Conservation (phyloP, 768 basidiomycete genomes). For the Lepiota brunneoincarnata region DNA sequence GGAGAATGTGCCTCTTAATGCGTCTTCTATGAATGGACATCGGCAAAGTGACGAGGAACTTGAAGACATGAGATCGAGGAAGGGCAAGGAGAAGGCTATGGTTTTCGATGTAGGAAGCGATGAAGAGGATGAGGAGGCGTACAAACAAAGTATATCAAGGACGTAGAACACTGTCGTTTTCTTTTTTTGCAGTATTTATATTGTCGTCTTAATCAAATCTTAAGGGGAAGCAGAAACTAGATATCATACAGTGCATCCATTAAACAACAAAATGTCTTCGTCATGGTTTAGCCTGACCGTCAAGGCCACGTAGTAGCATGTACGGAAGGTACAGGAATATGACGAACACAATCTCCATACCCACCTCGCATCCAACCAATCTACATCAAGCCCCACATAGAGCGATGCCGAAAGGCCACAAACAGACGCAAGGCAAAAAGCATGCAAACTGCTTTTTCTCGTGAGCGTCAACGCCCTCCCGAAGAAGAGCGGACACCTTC, state of each 20-base stretch:
- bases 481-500: conserved; percentile 45
- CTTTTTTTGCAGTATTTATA: background rate
- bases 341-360: conserved; percentile 51
- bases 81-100: conserved; percentile 50
- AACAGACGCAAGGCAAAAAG: conserved; percentile 33
- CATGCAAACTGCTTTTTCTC: conserved; percentile 35
- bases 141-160: conserved; percentile 18
- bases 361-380: conserved; percentile 22
- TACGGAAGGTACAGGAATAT: conserved; percentile 86
- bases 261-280: conserved; percentile 45
- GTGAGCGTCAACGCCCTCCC: conserved; percentile 33
- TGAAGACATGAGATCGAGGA: conserved; percentile 27
- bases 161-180: background rate
- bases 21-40: conserved; percentile 29
- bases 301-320: conserved; percentile 76
- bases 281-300: conserved; percentile 85
- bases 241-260: background rate
- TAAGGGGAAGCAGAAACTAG: background rate
- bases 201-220: conserved; percentile 9
- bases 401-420: conserved; percentile 59
- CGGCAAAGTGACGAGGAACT: conserved; percentile 37
- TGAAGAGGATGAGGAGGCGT: conserved; percentile 48
- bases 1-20: conserved; percentile 71
- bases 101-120: conserved; percentile 57
- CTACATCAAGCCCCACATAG: conserved; percentile 39